Evolutionary conservation across 495 filamentous ascomycete genomes (phyloP), one percentile per base, ranked within the genome.

Genomic region (Trichocladium uniseriatum): DNA sequence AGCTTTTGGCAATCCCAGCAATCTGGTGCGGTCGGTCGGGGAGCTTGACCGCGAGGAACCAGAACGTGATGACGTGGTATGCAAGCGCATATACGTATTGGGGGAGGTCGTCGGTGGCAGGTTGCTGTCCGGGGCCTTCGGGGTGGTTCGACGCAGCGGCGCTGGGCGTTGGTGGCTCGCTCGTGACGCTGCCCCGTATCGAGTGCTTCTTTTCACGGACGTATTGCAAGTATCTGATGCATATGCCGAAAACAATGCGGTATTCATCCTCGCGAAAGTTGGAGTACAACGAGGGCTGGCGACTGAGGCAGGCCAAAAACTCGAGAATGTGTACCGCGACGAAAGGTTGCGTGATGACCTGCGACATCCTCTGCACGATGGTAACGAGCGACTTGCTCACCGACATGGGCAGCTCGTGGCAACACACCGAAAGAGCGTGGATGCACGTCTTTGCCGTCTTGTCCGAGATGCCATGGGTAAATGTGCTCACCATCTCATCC

Each of bases 11-110:
- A 52, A 97, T 95, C 88, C 88, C 96, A 38, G 80, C 79, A 38
- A 94, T 86, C 51, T 94, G 84, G 51, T 80, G 87, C 15, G 80
- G 76, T 22, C 94, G 82, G 53, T 96, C 89, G 35, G 81, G 73
- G 28, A 95, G 75, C 61, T 85, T 89, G 51, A 97, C 62, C 6
- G 87, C 84, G 44, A 97, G 70, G 63, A 95, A 97, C 94, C 94
- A 99, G 57, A 94, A 95, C 3, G 87, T 86, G 55, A 97, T 88
- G 56, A 94, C 89, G 64, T 97, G 89, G 62, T 95, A 94, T 6
- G 92, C 90, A 20, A 96, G 70, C 1, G 87, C 83, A 60, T 89
- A 89, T 24, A 97, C 87, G 61, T 99, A 99, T 61, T 89, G 87
- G 1, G 87, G 86, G 8, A 91, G 73, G 57, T 87, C 85, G 40